Evolutionary conservation across 805 yeast genomes (phyloP).

Genomic region (Monosporozyma siamensis): DNA sequence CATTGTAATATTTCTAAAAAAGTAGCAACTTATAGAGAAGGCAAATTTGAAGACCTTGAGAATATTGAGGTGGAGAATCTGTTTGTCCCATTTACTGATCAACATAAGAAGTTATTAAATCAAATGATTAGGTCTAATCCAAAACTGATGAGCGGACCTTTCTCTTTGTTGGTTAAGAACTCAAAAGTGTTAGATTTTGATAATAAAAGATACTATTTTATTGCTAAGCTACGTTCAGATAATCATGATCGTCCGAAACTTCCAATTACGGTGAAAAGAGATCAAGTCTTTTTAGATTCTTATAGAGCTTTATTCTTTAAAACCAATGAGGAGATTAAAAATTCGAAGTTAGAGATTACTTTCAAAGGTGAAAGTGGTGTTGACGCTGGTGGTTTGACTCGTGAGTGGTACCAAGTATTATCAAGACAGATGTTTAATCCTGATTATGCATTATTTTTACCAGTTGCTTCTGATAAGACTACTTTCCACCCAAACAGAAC

Average conservation of each 20-base stretch:
- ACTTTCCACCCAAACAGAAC: constrained; percentile 94
- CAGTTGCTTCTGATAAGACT: constrained; percentile 85
- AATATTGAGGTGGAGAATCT: constrained; percentile 68
- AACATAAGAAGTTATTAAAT: constrained; percentile 78
- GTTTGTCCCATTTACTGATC: constrained; percentile 80
- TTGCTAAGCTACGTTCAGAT: constrained; percentile 54
- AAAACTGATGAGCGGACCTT: constrained; percentile 91
- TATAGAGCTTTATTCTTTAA: constrained; percentile 76
- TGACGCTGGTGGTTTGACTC: constrained; percentile 95
- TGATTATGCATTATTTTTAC: constrained; percentile 82
- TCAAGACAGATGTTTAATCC: constrained; percentile 95
- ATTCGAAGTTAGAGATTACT: constrained; percentile 64
- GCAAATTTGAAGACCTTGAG: constrained; percentile 53
- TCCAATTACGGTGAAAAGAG: constrained; percentile 66
- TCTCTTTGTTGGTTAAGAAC: constrained; percentile 77
- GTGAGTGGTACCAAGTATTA: constrained; percentile 95
- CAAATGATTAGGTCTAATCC: constrained; percentile 89
- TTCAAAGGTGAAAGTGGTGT: constrained; percentile 93
- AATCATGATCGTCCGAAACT: constrained; percentile 39
- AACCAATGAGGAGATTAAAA: constrained; percentile 59
- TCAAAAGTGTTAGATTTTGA: constrained; percentile 90
- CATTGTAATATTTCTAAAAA: constrained; percentile 44
- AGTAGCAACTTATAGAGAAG: constrained; percentile 46
- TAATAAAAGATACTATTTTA: constrained; percentile 81
- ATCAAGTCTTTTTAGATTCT: constrained; percentile 85